A percentile compares a stretch with the other conserved stretches of the same genome.
phyloP scores from a whole-genome alignment of 768 basidiomycete species.

The Calocybe indica region DNA sequence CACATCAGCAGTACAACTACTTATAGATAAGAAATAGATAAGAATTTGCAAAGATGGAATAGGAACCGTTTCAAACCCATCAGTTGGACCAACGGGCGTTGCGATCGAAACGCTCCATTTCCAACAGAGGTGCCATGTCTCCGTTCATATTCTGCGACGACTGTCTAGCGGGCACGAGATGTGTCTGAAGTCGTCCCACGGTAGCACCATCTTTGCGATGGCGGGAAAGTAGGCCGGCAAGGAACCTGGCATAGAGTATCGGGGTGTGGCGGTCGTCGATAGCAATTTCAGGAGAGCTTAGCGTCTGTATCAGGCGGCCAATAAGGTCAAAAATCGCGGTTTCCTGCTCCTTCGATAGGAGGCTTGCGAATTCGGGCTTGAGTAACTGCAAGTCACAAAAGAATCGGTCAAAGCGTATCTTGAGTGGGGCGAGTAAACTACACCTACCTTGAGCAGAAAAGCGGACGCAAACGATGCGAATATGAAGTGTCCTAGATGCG shows the following conservation, averaged over 20 bases:
- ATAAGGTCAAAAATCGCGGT: conserved; percentile 70
- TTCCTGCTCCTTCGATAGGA: conserved; percentile 57
- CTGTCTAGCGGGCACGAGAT: conserved; percentile 36
- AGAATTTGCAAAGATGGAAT: too few species aligned
- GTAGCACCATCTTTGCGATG: conserved; percentile 68
- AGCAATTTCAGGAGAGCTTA: conserved; percentile 67
- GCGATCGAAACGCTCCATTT: too few species aligned
- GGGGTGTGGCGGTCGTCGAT: conserved; percentile 82
- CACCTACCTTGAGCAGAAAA: conserved; percentile 69
- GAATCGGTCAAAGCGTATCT: background rate
- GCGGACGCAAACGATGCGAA: conserved; percentile 80
- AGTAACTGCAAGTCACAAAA: conserved; percentile 41
- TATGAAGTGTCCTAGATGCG: conserved; percentile 56
- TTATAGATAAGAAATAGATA: too few species aligned
- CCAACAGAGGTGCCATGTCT: conserved; percentile 5
- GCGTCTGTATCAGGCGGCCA: conserved; percentile 62
- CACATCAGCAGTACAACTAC: too few species aligned
- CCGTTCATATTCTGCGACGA: background rate
- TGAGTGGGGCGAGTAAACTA: background rate
- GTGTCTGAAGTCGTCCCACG: conserved; percentile 46
- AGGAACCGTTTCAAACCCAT: too few species aligned
- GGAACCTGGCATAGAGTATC: conserved; percentile 74
- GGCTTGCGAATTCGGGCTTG: conserved; percentile 64
- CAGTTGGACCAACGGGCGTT: too few species aligned
- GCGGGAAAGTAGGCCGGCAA: conserved; percentile 62